Base-by-base conservation (phyloP, 2,329 filamentous ascomycete species). In the Pleurostoma richardsiae region DNA sequence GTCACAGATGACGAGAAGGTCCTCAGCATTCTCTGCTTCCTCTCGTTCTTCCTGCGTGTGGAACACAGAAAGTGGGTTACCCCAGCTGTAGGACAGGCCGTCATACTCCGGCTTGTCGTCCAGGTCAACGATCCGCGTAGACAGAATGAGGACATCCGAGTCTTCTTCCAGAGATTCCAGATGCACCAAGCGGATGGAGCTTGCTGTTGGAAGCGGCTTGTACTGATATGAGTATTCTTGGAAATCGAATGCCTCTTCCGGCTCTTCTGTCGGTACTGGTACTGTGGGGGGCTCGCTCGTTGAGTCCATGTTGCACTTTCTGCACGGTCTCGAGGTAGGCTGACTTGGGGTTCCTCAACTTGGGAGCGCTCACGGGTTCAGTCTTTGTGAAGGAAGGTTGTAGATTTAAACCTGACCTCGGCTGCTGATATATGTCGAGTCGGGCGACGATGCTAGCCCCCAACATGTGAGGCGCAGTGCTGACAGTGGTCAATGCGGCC, bases 41-140 rank as follows among this genome's bases (percentile, higher is more conserved):
- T 11, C 30, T 29, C 30, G 36, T 36, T 36, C 33, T 36, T 36
- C 8, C 33, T 36, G 33, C 33, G 33, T 36, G 33, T n/a, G 33
- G n/a, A 36, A 36, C 33, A 36, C 33, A 42, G 26, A 4, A 10
- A 29, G 3, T 42, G 42, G 45, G 29, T 10, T 38, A n/a, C 52
- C 53, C 53, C 50, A 56, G 11, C 41, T 51, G 36, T 56, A 56
- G 28, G 53, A 55, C 27, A 56, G 46, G 5, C 52, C 48, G 19
- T 51, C 52, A 29, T 52, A 56, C n/a, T 8, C 33, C 8, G 33
- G 33, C n/a, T 36, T 8, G n/a, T 36, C 33, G n/a, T 36, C n/a
- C 33, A 36, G 33, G n/a, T 36, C 33, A 36, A 36, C 33, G 33
- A 36, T n/a, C n/a, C n/a, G 8, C 33, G 33, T 36, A n/a, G 33